Base-by-base conservation (phyloP, 1,284 basidiomycete genomes). In the Ustilago vetiveriae region DNA sequence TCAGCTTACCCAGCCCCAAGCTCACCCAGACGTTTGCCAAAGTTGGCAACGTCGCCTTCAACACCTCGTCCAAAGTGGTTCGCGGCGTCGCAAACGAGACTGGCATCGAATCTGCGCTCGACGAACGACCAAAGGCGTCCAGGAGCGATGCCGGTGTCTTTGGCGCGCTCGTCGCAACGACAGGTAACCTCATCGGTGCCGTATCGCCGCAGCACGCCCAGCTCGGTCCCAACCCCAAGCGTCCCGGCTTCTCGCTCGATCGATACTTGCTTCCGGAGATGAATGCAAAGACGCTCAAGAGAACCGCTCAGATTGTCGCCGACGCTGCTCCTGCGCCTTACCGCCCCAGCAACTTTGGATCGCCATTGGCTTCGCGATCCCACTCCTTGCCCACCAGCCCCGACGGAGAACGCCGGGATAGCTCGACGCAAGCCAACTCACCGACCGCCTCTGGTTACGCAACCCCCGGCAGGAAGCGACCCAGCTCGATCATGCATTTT, bases 111-210 rank as follows among this genome's bases (percentile, higher is more conserved):
- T 65, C 74, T 19, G 73, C 72, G 14, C 65, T 75, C 37, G 66
- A 74, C 44, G 82, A 84, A 63, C 74, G 85, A n/a, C 89, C 87
- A 4, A 83, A 86, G 33, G 84, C 85, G 3, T 85, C 87, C 9
- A 83, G 85, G 41, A 87, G 84, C 55, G 86, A 84, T 7, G 90
- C 85, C 0, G 90, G 90, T 5, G 89, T 90, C 0, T 87, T 91
- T 72, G 90, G 89, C 11, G 86, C 88, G 7, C 85, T 92, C 40
- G 88, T 92, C 36, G 87, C 89, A 22, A 88, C 87, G 60, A 89
- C 90, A 0, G 88, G 88, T 3, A 89, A 88, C 84, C 21, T 82
- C 3, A 73, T 82, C 35, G 80, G 80, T 24, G 80, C 80, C 21
- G 79, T 80, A 36, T 77, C 74, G 29, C 80, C 80, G 4, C 48